Percentiles rank a stretch among this genome's conserved stretches.
Evolutionary conservation across 2,329 filamentous ascomycete genomes (phyloP).

Genomic region (Magnaporthales sp.): DNA sequence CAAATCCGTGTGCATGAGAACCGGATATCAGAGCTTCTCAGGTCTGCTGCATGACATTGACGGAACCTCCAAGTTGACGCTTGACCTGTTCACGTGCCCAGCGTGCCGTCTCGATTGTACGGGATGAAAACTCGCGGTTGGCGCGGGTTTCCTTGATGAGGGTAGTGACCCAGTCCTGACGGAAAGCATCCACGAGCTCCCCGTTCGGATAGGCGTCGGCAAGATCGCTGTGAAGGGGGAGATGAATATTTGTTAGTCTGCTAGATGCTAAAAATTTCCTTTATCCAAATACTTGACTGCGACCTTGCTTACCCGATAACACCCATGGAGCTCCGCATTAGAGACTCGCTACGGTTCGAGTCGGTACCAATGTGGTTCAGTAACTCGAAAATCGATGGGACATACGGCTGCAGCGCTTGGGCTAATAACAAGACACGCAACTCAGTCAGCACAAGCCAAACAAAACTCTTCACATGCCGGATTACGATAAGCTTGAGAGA

Average conservation of each 20-base stretch:
- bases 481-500: background rate
- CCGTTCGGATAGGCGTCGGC: constrained; percentile 90
- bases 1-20: background rate
- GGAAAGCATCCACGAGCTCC: constrained; percentile 76
- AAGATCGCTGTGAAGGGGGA: constrained; percentile 58
- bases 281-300: background rate
- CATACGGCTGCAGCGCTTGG: constrained; percentile 63
- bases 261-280: background rate
- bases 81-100: constrained; percentile 98
- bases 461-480: background rate
- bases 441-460: background rate
- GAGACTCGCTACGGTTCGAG: constrained; percentile 78
- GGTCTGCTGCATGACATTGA: constrained; percentile 42
- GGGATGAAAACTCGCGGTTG: constrained; percentile 76
- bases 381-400: constrained; percentile 80
- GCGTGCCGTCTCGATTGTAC: constrained; percentile 88
- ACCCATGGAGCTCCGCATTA: constrained; percentile 93
- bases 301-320: constrained; percentile 70
- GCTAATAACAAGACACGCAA: constrained; percentile 34
- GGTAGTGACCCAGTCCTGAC: constrained; percentile 78
- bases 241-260: background rate
- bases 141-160: constrained; percentile 89
- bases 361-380: constrained; percentile 75
- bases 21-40: constrained; percentile 19
- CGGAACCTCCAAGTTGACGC: constrained; percentile 60